Conservation (phyloP, 2,329 filamentous ascomycete species). For the Aspergillus clavatus region DNA sequence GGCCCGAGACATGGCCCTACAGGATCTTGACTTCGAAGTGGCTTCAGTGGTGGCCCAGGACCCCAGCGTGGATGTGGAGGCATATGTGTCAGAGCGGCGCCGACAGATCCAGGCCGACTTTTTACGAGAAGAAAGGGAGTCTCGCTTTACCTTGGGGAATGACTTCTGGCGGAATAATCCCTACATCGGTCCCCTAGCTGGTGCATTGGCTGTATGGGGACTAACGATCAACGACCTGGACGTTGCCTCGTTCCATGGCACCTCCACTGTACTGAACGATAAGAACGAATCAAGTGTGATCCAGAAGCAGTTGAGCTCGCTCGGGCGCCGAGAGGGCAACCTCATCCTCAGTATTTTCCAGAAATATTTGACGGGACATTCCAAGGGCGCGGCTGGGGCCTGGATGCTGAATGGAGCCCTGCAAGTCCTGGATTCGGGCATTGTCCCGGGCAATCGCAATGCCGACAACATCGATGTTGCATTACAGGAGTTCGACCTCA, state of each 20-base stretch:
- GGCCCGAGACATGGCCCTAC: too few species aligned
- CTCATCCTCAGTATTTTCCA: slow-evolving; percentile 92
- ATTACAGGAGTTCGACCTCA: slow-evolving; percentile 88
- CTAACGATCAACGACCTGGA: slow-evolving; percentile 64
- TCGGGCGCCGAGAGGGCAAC: slow-evolving; percentile 89
- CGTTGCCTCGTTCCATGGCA: slow-evolving; percentile 95
- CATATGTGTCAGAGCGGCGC: too few species aligned
- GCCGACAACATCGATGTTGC: slow-evolving; percentile 90
- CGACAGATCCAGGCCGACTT: too few species aligned
- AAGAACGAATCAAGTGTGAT: slow-evolving; percentile 97
- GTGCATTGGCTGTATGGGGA: too few species aligned
- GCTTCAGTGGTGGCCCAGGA: too few species aligned
- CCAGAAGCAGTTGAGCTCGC: slow-evolving; percentile 84
- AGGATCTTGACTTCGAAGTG: too few species aligned
- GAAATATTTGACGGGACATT: slow-evolving; percentile 94
- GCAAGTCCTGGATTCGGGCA: slow-evolving; percentile 83
- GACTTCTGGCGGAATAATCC: too few species aligned
- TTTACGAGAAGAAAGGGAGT: too few species aligned
- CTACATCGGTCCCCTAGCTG: too few species aligned
- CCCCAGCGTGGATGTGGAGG: too few species aligned
- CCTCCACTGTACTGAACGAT: slow-evolving; percentile 93
- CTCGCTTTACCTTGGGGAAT: too few species aligned
- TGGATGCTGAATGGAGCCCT: slow-evolving; percentile 98
- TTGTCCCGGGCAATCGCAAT: slow-evolving; percentile 92
- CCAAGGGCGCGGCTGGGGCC: slow-evolving; percentile 93